Evolutionary conservation across 164 flowering plant genomes (phyloP), one percentile per base, ranked within the genome.

Genomic region (Magnolia officinalis): DNA sequence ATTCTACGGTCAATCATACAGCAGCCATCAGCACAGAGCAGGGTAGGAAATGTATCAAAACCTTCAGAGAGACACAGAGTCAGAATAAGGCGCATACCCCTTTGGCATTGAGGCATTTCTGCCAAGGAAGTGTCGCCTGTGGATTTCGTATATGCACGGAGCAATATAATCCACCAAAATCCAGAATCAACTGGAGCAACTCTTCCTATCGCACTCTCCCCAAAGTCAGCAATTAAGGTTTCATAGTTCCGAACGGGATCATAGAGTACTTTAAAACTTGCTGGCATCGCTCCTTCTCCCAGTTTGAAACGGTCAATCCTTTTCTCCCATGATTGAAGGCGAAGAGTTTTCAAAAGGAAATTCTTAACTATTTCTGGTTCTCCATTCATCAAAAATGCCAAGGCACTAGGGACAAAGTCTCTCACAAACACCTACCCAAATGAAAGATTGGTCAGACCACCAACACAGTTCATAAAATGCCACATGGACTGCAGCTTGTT

Each of bases 121-220:
- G 92, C 90, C 78, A 93, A 81, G 37, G 92, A 86, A 72, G 84
- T 45, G 70, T 93, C 96, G 49, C 90, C 91, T 5, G 95, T 93
- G 7, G 90, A 90, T 78, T 90, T 93, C 50, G 92, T 89, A 81
- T 93, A 93, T 16, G 97, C 91, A 9, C 94, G 90, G 59, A 93
- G 94, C 76, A 93, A 72, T 72, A 93, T 86, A 59, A 93, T 91
- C 98, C 95, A 91, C 97, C 94, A 91, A 80, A 93, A 91, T 50
- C 98, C 96, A 70, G 98, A 93, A 83, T 93, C 98, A 79, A 91
- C 87, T 10, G 94, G 96, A n/a, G 98, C 94, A 45, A 91, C 98
- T 85, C 98, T 90, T 80, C 98, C 96, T 72, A 93, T 91, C 69
- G 97, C 94, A 81, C 89, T 89, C 81, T 90, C 93, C 68, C 96